Base-by-base conservation (phyloP, 176 grass and related monocot species). In the Secale cereale region DNA sequence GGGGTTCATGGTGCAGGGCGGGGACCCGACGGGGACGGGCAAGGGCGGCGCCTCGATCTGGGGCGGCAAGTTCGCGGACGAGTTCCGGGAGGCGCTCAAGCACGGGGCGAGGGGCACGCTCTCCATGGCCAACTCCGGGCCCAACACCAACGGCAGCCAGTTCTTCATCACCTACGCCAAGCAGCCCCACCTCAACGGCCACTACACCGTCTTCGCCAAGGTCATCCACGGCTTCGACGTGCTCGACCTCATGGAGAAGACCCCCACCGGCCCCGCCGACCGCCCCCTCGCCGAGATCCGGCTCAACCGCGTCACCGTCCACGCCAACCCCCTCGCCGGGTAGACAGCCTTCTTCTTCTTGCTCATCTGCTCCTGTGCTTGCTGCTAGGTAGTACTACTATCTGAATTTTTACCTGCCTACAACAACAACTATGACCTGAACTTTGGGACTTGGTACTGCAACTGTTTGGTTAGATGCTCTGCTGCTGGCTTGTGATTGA, bases 1-100 rank as follows among this genome's bases (percentile, higher is more conserved):
- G 85, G 97, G 97, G 46, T 96, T 99, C 93, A 99, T 99, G 93
- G 94, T 99, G 81, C 97, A 95, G 85, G 91, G 97, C 69, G 93
- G 97, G 81, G 93, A 98, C 83, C 97, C 97, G 54, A 98, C 88
- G 12, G 97, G 91, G 27, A 92, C 96, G 0, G 93, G 96, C 46
- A 98, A 98, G 86, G 96, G 93, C 59, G 97, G 97, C 36, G 81
- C 88, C 15, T 92, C 93, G 67, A 99, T 96, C 78, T 94, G 90
- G 97, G 93, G 91, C 36, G 77, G 92, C 76, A 99, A 99, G 84
- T 95, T 99, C 87, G 83, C 85, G 72, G 97, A 99, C 82, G 91
- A 99, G 85, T 91, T 99, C 81, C 82, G 97, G 43, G 93, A 96
- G 75, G 84, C 91, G 11, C 91, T 98, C 46, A 98, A 98, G 93